These are phyloP conservation scores for Brasenia schreberi DNA, from an alignment of 164 flowering plant genomes.

Conservation along the genomic window DNA sequence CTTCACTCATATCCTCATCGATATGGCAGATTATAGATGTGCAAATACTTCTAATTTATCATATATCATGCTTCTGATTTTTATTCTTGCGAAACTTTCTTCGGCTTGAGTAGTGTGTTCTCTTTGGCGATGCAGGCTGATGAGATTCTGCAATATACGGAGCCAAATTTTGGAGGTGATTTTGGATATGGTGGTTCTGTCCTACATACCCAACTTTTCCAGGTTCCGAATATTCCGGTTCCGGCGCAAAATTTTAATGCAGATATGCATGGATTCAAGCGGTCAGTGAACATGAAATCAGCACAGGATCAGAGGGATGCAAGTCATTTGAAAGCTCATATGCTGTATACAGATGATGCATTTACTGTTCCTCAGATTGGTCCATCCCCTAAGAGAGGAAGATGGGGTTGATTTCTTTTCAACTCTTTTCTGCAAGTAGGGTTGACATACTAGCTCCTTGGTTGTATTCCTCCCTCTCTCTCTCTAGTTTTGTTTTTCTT, in stretches of 20 bases:
- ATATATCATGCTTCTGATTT: no score
- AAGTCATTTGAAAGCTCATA: conserved; percentile 10
- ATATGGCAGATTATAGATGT: no score
- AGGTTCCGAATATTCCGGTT: conserved; percentile 19
- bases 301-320: conserved; percentile 16
- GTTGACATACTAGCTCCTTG: conserved; percentile 7
- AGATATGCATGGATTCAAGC: not conserved
- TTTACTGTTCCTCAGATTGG: conserved; percentile 67
- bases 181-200: conserved; percentile 19
- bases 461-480: not conserved
- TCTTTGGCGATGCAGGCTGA: conserved; percentile 14
- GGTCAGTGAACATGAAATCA: conserved; percentile 1
- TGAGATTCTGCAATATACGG: conserved; percentile 21
- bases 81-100: not conserved
- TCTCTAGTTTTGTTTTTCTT: not conserved
- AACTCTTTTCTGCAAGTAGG: not conserved
- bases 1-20: no score
- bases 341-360: conserved; percentile 34
- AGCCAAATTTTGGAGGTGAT: conserved; percentile 18
- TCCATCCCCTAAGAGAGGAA: conserved; percentile 47
- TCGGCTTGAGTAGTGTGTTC: not conserved
- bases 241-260: not conserved
- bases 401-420: conserved; percentile 17
- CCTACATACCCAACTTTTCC: conserved; percentile 51
- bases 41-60: no score